Evolutionary conservation across 2,329 filamentous ascomycete genomes (phyloP).

Genomic region (Colletotrichum lentis): DNA sequence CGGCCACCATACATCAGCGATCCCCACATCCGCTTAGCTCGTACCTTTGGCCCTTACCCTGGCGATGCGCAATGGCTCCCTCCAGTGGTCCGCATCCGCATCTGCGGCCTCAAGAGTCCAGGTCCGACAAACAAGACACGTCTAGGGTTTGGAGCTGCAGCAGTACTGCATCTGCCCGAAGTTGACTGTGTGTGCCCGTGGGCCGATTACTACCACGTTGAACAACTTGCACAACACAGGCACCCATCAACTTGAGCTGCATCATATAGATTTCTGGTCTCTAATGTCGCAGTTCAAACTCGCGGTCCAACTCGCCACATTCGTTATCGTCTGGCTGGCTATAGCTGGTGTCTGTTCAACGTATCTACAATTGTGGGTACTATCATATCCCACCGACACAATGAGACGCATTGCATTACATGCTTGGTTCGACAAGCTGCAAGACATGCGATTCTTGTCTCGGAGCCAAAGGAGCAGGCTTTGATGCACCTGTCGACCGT

Average conservation of each 20-base stretch:
- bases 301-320: conserved; percentile 6
- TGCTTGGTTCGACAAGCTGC: conserved; percentile 13
- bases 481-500: conserved; percentile 14
- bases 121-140: conserved; percentile 6
- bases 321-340: not conserved
- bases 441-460: conserved; percentile 9
- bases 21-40: conserved; percentile 21
- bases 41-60: not conserved
- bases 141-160: conserved; percentile 31
- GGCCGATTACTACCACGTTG: conserved; percentile 26
- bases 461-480: conserved; percentile 2
- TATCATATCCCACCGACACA: conserved; percentile 24
- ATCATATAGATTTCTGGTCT: conserved; percentile 27
- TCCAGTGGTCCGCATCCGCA: not conserved
- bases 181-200: conserved; percentile 16
- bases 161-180: conserved; percentile 31
- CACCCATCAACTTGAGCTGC: conserved; percentile 21
- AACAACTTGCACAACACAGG: conserved; percentile 34
- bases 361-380: conserved; percentile 19
- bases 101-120: conserved; percentile 17
- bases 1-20: conserved; percentile 32
- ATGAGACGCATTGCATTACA: conserved; percentile 21
- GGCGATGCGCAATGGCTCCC: conserved; percentile 25
- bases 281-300: conserved; percentile 4
- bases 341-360: conserved; percentile 4